These are phyloP conservation scores for Leptodermis oblonga DNA, from an alignment of 257 asterid genomes.

Conservation along the genomic window DNA sequence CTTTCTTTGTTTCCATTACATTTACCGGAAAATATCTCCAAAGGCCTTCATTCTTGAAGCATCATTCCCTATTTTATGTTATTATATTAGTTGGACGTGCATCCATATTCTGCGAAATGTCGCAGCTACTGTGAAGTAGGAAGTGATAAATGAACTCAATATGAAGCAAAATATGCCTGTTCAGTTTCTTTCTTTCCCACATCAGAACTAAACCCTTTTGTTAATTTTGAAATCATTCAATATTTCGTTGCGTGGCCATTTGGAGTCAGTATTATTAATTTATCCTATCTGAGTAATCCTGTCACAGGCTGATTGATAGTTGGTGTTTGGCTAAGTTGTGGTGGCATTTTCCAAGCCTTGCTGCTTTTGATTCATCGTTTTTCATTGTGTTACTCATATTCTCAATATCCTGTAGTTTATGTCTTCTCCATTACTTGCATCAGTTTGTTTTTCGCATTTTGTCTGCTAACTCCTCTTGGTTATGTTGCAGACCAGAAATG, in stretches of 20 bases:
- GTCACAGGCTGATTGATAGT: too few relatives aligned
- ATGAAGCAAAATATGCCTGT: too few relatives aligned
- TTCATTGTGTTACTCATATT: not conserved
- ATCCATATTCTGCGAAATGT: too few relatives aligned
- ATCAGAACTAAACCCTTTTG: not conserved
- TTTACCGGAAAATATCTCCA: not conserved
- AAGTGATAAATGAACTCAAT: too few relatives aligned
- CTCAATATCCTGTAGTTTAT: not conserved
- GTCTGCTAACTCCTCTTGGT: not conserved
- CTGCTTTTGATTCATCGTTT: not conserved
- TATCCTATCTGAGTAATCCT: not conserved
- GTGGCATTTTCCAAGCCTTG: not conserved
- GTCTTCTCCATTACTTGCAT: not conserved
- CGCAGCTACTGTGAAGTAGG: not conserved
- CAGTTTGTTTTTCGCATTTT: constrained; percentile 2
- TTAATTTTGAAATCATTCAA: not conserved
- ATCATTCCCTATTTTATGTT: not conserved
- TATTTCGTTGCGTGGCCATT: not conserved
- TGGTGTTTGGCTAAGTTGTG: not conserved
- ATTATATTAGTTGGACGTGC: not conserved
- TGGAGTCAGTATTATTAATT: not conserved
- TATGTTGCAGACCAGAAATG: constrained; percentile 86
- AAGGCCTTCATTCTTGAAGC: not conserved
- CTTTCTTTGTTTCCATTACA: not conserved
- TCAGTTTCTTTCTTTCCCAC: not conserved